Conservation (phyloP, 1,284 basidiomycete genomes). For the Neolentinus lepideus region DNA sequence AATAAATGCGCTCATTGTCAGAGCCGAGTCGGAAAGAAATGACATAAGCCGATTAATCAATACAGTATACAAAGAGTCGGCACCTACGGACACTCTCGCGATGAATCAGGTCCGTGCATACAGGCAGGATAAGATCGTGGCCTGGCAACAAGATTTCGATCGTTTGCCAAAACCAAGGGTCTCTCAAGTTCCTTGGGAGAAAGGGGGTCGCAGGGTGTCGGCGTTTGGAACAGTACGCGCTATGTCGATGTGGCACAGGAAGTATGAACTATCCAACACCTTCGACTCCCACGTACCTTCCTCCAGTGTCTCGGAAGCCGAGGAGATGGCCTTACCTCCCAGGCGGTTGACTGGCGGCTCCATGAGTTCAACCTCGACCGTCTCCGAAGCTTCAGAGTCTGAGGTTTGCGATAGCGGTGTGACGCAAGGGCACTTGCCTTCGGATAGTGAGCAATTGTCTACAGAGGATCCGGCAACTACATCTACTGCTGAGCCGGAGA, state of each 20-base stretch:
- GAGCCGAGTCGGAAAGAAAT: slow-evolving; percentile 69
- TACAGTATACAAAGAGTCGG: slow-evolving; percentile 72
- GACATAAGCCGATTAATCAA: slow-evolving; percentile 77
- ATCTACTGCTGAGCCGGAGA: slow-evolving; percentile 16
- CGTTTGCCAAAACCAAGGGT: slow-evolving; percentile 57
- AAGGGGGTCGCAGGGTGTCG: slow-evolving; percentile 45
- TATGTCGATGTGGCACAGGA: slow-evolving; percentile 61
- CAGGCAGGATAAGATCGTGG: slow-evolving; percentile 93
- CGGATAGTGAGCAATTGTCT: slow-evolving; percentile 9
- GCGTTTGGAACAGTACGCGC: slow-evolving; percentile 61
- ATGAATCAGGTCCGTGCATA: slow-evolving; percentile 85
- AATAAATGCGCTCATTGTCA: slow-evolving; percentile 60
- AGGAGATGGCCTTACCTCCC: slow-evolving; percentile 43
- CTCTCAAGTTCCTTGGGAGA: slow-evolving; percentile 30
- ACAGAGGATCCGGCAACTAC: slow-evolving; percentile 6
- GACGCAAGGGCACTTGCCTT: neutral
- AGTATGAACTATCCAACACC: slow-evolving; percentile 42
- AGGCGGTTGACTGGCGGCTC: slow-evolving; percentile 47
- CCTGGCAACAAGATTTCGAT: slow-evolving; percentile 89
- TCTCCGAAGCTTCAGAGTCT: slow-evolving; percentile 55
- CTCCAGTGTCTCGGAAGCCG: slow-evolving; percentile 71
- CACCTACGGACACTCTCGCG: slow-evolving; percentile 80
- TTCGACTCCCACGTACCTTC: slow-evolving; percentile 53
- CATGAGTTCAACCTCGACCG: slow-evolving; percentile 41
- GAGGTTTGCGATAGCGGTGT: slow-evolving; percentile 19